Conservation (phyloP, 1,284 basidiomycete genomes). For the Laetiporus sulphureus region DNA sequence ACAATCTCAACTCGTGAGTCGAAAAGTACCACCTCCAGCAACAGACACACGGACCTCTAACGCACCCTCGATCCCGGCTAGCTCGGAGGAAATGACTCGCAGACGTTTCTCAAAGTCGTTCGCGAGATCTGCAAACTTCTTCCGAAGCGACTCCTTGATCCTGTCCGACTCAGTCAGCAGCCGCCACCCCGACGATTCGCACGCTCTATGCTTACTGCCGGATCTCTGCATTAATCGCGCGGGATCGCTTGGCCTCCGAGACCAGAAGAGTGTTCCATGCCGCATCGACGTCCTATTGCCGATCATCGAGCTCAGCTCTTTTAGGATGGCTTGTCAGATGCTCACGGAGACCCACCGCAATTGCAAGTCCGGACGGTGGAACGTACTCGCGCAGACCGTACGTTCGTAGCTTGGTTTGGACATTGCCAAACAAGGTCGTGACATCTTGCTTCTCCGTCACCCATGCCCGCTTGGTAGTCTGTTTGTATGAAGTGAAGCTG, state of each 20-base stretch:
- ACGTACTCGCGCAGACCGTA: conserved; percentile 83
- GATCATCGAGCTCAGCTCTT: not conserved
- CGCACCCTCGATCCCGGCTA: conserved; percentile 74
- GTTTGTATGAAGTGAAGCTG: conserved; percentile 79
- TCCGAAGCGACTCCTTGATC: conserved; percentile 85
- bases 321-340: not conserved
- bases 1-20: conserved; percentile 4
- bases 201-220: conserved; percentile 57
- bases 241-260: conserved; percentile 74
- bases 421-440: conserved; percentile 84
- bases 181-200: not conserved
- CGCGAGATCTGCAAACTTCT: conserved; percentile 78
- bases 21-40: conserved; percentile 15
- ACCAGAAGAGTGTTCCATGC: conserved; percentile 73
- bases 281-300: conserved; percentile 64
- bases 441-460: conserved; percentile 89
- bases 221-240: conserved; percentile 88
- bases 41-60: conserved; percentile 50
- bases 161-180: conserved; percentile 32
- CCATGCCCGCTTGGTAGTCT: conserved; percentile 81
- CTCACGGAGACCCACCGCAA: conserved; percentile 48
- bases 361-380: conserved; percentile 66
- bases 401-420: conserved; percentile 91
- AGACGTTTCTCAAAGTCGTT: conserved; percentile 79
- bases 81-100: conserved; percentile 65